Percentiles rank a stretch among this genome's conserved stretches.
These are phyloP conservation scores for Lactifluus rugatus DNA, from an alignment of 768 basidiomycete genomes.

Conservation along the genomic window DNA sequence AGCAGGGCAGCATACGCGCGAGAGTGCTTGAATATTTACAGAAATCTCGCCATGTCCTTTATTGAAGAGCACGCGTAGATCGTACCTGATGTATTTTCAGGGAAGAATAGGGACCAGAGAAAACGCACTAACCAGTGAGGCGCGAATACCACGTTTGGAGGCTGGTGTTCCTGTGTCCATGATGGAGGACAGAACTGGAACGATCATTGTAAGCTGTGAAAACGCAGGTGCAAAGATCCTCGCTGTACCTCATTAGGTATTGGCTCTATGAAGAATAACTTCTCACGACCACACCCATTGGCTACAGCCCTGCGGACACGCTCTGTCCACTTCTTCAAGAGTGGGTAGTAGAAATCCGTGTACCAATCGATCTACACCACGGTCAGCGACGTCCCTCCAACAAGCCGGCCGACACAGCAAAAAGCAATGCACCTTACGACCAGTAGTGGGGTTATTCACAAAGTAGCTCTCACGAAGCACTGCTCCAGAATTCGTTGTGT, in stretches of 20 bases:
- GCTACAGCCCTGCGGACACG: slow-evolving; percentile 37
- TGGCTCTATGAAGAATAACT: slow-evolving; percentile 68
- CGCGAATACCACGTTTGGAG: slow-evolving; percentile 56
- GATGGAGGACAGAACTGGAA: slow-evolving; percentile 66
- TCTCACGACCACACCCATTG: slow-evolving; percentile 34
- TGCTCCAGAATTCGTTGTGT: slow-evolving; percentile 51
- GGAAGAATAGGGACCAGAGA: slow-evolving; percentile 22
- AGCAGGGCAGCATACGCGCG: slow-evolving; percentile 45
- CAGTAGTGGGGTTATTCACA: slow-evolving; percentile 51
- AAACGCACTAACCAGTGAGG: slow-evolving; percentile 53
- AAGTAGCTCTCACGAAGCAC: slow-evolving; percentile 85
- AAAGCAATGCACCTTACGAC: slow-evolving; percentile 39
- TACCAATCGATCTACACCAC: slow-evolving; percentile 70
- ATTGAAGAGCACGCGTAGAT: slow-evolving; percentile 76
- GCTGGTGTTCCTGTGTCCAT: slow-evolving; percentile 59
- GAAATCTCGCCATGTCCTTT: slow-evolving; percentile 80
- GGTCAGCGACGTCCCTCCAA: not conserved
- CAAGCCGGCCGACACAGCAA: not conserved
- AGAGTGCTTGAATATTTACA: slow-evolving; percentile 88
- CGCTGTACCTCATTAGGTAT: slow-evolving; percentile 85
- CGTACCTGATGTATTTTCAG: slow-evolving; percentile 53
- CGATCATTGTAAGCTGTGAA: not conserved
- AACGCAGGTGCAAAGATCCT: not conserved
- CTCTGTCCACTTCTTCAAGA: slow-evolving; percentile 57
- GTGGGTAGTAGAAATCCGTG: slow-evolving; percentile 73